A percentile compares a stretch with the other conserved stretches of the same genome.
Conservation (phyloP, 495 filamentous ascomycete species). For the Aspergillus kassunensis region DNA sequence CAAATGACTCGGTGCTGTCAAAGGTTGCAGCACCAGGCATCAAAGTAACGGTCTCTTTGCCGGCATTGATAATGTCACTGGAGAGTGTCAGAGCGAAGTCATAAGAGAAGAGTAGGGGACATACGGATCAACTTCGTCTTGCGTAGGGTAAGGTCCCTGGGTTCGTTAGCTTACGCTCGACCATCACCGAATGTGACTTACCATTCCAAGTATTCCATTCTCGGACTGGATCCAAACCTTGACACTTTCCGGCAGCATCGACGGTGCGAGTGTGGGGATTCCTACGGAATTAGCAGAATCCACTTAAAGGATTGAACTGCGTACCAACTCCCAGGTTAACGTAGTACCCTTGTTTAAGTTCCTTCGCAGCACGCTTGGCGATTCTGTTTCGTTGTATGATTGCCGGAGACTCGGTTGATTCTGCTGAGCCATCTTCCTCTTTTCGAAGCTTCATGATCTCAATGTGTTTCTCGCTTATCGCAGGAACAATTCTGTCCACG, state of each 20-base stretch:
- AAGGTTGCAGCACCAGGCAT: conserved; percentile 77
- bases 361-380: conserved; percentile 78
- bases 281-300: conserved; percentile 14
- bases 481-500: conserved; percentile 78
- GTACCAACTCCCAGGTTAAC: conserved; percentile 90
- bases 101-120: conserved; percentile 5
- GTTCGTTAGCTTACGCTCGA: background rate
- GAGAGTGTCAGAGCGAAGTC: background rate
- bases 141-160: conserved; percentile 75
- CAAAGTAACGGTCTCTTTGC: conserved; percentile 90
- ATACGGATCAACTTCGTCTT: conserved; percentile 71
- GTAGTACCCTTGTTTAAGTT: conserved; percentile 92
- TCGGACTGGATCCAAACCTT: conserved; percentile 87
- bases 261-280: conserved; percentile 85
- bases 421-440: conserved; percentile 41
- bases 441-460: conserved; percentile 75
- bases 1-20: conserved; percentile 83
- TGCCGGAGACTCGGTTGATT: conserved; percentile 56
- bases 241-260: conserved; percentile 70
- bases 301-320: conserved; percentile 28
- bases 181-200: conserved; percentile 10
- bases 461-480: conserved; percentile 69
- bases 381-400: conserved; percentile 75
- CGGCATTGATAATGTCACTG: conserved; percentile 84
- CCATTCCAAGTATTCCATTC: conserved; percentile 84